These are phyloP conservation scores for Vitis vinifera DNA, from an alignment of 164 flowering plant species.

Conservation along the genomic window DNA sequence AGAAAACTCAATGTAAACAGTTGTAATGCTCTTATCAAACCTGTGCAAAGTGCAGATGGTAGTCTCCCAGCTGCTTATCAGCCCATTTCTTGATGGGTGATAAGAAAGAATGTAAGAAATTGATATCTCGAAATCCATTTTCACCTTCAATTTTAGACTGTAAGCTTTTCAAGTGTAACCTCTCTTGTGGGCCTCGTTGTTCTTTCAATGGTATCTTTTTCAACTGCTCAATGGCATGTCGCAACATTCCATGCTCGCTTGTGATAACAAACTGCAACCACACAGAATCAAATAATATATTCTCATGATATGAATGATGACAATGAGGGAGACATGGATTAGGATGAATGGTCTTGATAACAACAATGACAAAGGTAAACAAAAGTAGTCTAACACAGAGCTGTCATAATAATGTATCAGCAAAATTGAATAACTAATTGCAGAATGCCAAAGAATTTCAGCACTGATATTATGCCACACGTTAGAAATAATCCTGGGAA, in stretches of 20 bases:
- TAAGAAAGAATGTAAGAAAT: conserved; percentile 82
- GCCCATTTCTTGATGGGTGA: conserved; percentile 89
- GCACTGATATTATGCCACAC: too few species aligned
- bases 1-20: background rate
- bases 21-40: conserved; percentile 27
- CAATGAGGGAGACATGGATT: background rate
- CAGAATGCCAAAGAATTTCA: too few species aligned
- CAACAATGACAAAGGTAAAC: too few species aligned
- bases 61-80: conserved; percentile 82
- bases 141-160: conserved; percentile 61
- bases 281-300: background rate
- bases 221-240: conserved; percentile 78
- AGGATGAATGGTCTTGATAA: too few species aligned
- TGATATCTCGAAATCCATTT: conserved; percentile 48
- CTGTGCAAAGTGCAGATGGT: conserved; percentile 85
- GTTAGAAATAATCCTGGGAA: too few species aligned
- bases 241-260: conserved; percentile 66
- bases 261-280: conserved; percentile 75
- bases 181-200: conserved; percentile 92
- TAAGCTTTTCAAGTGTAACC: conserved; percentile 78
- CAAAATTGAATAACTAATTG: too few species aligned
- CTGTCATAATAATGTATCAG: too few species aligned
- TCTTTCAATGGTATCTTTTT: conserved; percentile 84
- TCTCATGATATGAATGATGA: background rate
- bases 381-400: too few species aligned